Evolutionary conservation across 2,329 filamentous ascomycete species (phyloP).

Genomic region (Triangularia verruculosa): DNA sequence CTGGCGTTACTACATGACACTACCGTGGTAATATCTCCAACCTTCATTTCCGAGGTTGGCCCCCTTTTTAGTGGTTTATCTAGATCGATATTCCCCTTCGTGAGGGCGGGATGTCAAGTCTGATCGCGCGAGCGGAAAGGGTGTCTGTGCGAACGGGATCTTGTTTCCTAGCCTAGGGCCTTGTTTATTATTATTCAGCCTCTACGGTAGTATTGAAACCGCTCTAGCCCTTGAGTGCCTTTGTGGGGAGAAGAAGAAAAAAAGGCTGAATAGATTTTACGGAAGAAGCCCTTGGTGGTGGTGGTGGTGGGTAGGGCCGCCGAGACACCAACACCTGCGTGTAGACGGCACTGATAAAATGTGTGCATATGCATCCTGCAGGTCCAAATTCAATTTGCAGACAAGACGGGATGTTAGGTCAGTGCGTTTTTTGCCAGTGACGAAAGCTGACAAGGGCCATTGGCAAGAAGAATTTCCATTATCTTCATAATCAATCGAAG

Average conservation of each 20-base stretch:
- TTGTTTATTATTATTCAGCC: neutral
- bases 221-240: neutral
- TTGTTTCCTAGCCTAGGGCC: neutral
- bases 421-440: conserved; percentile 16
- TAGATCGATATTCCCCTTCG: neutral
- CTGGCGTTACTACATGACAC: neutral
- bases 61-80: neutral
- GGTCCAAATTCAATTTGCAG: neutral
- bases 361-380: conserved; percentile 4
- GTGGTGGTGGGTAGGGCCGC: neutral
- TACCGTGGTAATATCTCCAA: neutral
- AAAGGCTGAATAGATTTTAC: neutral
- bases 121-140: neutral
- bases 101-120: neutral
- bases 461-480: no score
- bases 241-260: neutral
- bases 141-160: neutral
- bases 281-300: no score
- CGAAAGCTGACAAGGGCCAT: no score
- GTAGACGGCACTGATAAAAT: neutral
- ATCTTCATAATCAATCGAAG: no score
- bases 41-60: neutral
- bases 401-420: conserved; percentile 14
- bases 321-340: neutral
- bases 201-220: conserved; percentile 1